phyloP scores from a whole-genome alignment of 2,329 filamentous ascomycete genomes.

The Byssochlamys sp. region DNA sequence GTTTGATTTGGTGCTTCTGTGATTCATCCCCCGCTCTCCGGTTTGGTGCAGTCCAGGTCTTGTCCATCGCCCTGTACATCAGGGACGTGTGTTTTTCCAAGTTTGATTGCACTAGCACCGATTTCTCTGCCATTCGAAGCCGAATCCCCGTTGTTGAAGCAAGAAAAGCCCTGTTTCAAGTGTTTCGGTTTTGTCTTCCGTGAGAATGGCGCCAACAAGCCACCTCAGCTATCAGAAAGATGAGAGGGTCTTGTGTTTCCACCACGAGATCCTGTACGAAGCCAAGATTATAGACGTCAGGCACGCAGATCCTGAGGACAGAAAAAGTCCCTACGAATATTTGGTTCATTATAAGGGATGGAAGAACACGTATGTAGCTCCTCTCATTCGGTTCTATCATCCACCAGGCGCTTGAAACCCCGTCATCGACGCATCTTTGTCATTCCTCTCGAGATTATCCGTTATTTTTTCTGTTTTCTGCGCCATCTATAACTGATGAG shows the following conservation, averaged over 20 bases:
- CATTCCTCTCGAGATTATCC: background rate
- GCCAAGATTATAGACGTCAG: slow-evolving; percentile 83
- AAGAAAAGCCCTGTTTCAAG: background rate
- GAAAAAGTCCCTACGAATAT: slow-evolving; percentile 71
- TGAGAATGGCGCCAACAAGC: slow-evolving; percentile 51
- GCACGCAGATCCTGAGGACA: slow-evolving; percentile 52
- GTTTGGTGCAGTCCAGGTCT: background rate
- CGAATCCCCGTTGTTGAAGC: background rate
- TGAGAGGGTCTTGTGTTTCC: slow-evolving; percentile 92
- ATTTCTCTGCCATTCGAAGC: background rate
- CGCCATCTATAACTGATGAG: background rate
- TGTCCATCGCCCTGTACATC: background rate
- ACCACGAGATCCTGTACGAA: slow-evolving; percentile 93
- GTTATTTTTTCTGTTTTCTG: background rate
- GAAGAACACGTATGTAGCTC: slow-evolving; percentile 74
- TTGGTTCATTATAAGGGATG: slow-evolving; percentile 98
- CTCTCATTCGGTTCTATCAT: slow-evolving; percentile 3
- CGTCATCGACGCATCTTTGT: background rate
- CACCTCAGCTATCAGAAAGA: slow-evolving; percentile 58
- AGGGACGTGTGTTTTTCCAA: background rate
- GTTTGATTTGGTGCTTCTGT: background rate
- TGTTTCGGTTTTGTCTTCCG: slow-evolving; percentile 18
- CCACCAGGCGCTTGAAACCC: background rate
- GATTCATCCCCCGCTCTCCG: background rate
- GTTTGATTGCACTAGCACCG: background rate